phyloP scores from a whole-genome alignment of 2,329 filamentous ascomycete species.

The Cladosporium sp. region DNA sequence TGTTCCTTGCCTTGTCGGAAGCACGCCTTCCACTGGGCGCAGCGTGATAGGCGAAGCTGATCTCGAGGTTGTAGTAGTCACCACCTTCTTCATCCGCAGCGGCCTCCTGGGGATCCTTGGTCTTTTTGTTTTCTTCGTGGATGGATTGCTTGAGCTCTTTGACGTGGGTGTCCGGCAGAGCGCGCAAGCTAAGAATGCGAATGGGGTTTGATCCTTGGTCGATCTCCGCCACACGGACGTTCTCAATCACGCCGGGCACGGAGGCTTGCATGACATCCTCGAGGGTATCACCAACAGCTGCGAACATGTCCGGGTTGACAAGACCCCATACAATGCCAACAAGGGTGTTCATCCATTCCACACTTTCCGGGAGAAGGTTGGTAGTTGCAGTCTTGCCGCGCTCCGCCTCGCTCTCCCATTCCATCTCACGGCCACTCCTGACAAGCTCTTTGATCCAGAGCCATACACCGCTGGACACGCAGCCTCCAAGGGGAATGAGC shows the following conservation, averaged over 20 bases:
- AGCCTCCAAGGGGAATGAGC: constrained; percentile 68
- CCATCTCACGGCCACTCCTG: constrained; percentile 72
- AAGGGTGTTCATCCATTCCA: constrained; percentile 90
- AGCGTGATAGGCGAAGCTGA: constrained; percentile 86
- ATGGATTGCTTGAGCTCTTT: constrained; percentile 77
- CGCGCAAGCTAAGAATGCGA: constrained; percentile 79
- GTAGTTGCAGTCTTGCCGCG: constrained; percentile 78
- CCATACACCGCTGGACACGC: constrained; percentile 72
- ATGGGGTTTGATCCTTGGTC: constrained; percentile 89
- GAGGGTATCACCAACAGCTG: constrained; percentile 83
- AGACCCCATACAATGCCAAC: constrained; percentile 82
- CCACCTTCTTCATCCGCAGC: constrained; percentile 87
- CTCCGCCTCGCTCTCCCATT: constrained; percentile 84
- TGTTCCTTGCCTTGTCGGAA: constrained; percentile 74
- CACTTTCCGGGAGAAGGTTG: constrained; percentile 87
- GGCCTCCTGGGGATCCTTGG: constrained; percentile 79
- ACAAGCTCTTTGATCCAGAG: constrained; percentile 88
- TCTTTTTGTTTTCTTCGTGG: constrained; percentile 71
- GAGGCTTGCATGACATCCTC: constrained; percentile 97
- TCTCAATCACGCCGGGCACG: constrained; percentile 84
- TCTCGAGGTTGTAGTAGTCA: constrained; percentile 88
- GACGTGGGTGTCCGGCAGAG: constrained; percentile 78
- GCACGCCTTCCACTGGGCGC: constrained; percentile 66
- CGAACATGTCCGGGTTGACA: constrained; percentile 93
- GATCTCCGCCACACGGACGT: constrained; percentile 91